Percentiles rank a stretch among this genome's conserved stretches.
Evolutionary conservation across 768 basidiomycete species (phyloP).

Genomic region (Lactifluus pinguis): DNA sequence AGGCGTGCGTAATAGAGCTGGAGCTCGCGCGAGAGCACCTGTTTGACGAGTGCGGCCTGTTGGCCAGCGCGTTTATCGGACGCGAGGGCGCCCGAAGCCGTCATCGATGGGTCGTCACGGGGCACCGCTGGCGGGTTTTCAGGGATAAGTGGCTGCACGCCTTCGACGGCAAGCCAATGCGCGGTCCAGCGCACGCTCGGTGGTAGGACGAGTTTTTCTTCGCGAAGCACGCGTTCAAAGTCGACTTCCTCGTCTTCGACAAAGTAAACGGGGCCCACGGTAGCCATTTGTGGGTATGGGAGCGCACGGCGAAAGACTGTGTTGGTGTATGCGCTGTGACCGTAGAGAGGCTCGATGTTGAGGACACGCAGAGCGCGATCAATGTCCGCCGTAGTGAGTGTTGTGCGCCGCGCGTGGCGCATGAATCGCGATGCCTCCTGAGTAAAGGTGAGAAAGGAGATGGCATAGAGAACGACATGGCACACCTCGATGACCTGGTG

Average conservation of each 20-base stretch:
- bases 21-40: conserved; percentile 86
- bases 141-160: conserved; percentile 92
- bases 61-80: conserved; percentile 42
- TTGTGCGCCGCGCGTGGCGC: conserved; percentile 88
- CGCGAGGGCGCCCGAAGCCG: conserved; percentile 24
- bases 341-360: conserved; percentile 95
- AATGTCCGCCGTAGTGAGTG: conserved; percentile 81
- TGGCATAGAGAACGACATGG: background rate
- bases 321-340: conserved; percentile 60
- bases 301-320: conserved; percentile 50
- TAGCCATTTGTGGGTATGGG: conserved; percentile 35
- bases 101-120: conserved; percentile 37
- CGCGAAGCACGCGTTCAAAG: conserved; percentile 82
- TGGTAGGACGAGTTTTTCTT: conserved; percentile 76
- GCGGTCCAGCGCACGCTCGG: conserved; percentile 83
- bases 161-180: conserved; percentile 98
- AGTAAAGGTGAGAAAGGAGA: conserved; percentile 2
- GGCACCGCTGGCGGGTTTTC: conserved; percentile 88
- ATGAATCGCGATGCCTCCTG: conserved; percentile 97
- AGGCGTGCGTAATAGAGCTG: conserved; percentile 92
- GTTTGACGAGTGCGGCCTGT: conserved; percentile 76
- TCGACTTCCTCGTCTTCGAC: conserved; percentile 97
- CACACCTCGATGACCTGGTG: conserved; percentile 89
- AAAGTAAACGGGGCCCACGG: conserved; percentile 75
- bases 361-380: conserved; percentile 89